These are phyloP conservation scores for Candida tibetensis DNA, from an alignment of 805 yeast genomes.

Conservation along the genomic window DNA sequence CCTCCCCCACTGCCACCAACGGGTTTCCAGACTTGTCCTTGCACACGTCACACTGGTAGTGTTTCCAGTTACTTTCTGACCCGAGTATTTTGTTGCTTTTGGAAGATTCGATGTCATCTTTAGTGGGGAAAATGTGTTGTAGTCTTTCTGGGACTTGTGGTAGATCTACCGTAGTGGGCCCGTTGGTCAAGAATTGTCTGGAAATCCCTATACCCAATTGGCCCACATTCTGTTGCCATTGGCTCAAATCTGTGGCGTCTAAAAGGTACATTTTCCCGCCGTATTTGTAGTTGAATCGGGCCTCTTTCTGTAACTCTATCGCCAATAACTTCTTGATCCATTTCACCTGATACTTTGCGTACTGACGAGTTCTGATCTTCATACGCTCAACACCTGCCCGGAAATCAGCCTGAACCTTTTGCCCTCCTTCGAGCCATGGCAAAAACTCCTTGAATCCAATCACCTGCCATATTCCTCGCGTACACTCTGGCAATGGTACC, in stretches of 20 bases:
- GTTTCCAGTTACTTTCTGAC: conserved; percentile 55
- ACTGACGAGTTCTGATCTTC: conserved; percentile 82
- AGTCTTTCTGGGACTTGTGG: conserved; percentile 29
- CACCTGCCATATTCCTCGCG: conserved; percentile 88
- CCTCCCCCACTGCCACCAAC: conserved; percentile 68
- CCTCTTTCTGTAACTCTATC: conserved; percentile 54
- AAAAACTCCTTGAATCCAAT: conserved; percentile 90
- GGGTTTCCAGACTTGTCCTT: conserved; percentile 51
- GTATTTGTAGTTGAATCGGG: conserved; percentile 42
- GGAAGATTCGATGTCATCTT: conserved; percentile 14
- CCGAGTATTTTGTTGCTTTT: conserved; percentile 40
- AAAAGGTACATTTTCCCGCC: conserved; percentile 67
- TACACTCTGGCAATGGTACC: conserved; percentile 46
- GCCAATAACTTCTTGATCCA: conserved; percentile 80
- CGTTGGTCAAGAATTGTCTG: conserved; percentile 27
- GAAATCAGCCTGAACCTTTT: conserved; percentile 16
- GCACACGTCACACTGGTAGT: conserved; percentile 67
- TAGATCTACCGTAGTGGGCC: conserved; percentile 23
- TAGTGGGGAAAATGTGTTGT: conserved; percentile 24
- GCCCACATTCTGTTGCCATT: conserved; percentile 60
- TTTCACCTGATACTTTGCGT: conserved; percentile 83
- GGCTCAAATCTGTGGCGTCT: conserved; percentile 68
- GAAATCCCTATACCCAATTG: conserved; percentile 55
- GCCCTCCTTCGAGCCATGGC: conserved; percentile 53
- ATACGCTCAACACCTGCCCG: conserved; percentile 60